Conservation (phyloP, 192 early-diverging fungal species). For the Coemansia sp. region DNA sequence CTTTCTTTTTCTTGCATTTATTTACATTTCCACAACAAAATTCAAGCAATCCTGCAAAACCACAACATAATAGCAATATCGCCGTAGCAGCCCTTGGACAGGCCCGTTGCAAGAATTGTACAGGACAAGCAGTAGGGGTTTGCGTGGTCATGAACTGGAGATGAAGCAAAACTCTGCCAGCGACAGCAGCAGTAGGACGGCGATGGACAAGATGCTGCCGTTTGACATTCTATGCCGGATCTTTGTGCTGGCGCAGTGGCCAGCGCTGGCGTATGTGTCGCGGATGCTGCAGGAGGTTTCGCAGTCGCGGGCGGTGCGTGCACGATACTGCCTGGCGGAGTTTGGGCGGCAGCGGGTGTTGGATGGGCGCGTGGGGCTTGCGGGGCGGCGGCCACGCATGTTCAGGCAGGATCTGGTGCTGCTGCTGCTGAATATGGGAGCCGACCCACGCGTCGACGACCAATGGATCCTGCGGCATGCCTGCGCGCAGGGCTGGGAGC, state of each 20-base stretch:
- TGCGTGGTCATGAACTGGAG: not conserved
- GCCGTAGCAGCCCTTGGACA: too few relatives aligned
- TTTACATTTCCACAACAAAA: too few relatives aligned
- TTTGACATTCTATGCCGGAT: conserved; percentile 50
- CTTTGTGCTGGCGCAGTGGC: conserved; percentile 55
- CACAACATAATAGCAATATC: too few relatives aligned
- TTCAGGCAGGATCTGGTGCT: conserved; percentile 37
- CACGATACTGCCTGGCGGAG: conserved; percentile 44
- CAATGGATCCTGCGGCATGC: conserved; percentile 57
- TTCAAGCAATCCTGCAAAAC: too few relatives aligned
- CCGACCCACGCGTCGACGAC: conserved; percentile 48
- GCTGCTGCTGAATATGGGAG: conserved; percentile 50
- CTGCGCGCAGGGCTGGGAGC: conserved; percentile 34
- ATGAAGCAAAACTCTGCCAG: conserved; percentile 1
- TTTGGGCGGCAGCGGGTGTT: conserved; percentile 44
- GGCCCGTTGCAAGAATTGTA: too few relatives aligned
- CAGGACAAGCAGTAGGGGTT: not conserved
- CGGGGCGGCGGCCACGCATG: conserved; percentile 36
- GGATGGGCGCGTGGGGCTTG: conserved; percentile 39
- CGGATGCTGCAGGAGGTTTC: conserved; percentile 37
- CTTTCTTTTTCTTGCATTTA: too few relatives aligned
- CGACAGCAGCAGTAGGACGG: not conserved
- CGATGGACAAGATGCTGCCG: conserved; percentile 39
- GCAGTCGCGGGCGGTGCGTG: conserved; percentile 35
- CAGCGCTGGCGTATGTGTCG: conserved; percentile 44